Conservation (phyloP, 2,329 filamentous ascomycete genomes). For the Aspergillus sp. region DNA sequence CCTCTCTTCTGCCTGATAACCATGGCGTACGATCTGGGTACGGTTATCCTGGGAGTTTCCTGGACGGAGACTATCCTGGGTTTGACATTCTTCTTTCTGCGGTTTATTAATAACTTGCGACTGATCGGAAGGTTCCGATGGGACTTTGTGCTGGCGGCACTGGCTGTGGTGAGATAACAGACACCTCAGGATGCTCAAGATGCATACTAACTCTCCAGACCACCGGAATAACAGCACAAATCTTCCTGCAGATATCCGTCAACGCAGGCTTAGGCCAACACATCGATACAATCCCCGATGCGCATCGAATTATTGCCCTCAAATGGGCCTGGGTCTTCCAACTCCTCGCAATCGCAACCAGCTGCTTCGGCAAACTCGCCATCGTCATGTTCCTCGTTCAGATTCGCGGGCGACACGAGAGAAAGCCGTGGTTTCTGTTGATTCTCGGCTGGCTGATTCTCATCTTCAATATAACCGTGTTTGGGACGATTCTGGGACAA, state of each 20-base stretch:
- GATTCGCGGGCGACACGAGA: conserved; percentile 15
- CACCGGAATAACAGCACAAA: conserved; percentile 4
- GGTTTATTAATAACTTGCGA: conserved; percentile 13
- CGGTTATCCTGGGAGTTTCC: conserved; percentile 7
- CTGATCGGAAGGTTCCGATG: conserved; percentile 11
- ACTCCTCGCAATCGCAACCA: conserved; percentile 16
- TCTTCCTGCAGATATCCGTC: conserved; percentile 13
- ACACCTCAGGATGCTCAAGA: not conserved
- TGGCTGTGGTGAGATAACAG: conserved; percentile 10
- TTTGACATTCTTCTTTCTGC: conserved; percentile 10
- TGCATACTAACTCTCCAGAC: not conserved
- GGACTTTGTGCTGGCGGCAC: conserved; percentile 11
- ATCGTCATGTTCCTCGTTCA: conserved; percentile 19
- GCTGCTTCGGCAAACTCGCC: conserved; percentile 16
- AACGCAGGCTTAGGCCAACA: conserved; percentile 15
- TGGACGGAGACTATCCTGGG: conserved; percentile 14
- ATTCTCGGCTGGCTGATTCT: conserved; percentile 12
- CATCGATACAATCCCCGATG: conserved; percentile 2
- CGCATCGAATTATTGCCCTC: conserved; percentile 6
- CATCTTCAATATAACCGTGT: conserved; percentile 12
- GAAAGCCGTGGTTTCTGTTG: conserved; percentile 13
- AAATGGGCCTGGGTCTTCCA: conserved; percentile 19
- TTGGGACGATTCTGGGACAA: conserved; percentile 13
- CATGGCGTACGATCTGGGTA: not conserved
- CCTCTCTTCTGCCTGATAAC: not conserved